These are phyloP conservation scores for Botrytis porri DNA, from an alignment of 2,329 filamentous ascomycete genomes.

Conservation along the genomic window DNA sequence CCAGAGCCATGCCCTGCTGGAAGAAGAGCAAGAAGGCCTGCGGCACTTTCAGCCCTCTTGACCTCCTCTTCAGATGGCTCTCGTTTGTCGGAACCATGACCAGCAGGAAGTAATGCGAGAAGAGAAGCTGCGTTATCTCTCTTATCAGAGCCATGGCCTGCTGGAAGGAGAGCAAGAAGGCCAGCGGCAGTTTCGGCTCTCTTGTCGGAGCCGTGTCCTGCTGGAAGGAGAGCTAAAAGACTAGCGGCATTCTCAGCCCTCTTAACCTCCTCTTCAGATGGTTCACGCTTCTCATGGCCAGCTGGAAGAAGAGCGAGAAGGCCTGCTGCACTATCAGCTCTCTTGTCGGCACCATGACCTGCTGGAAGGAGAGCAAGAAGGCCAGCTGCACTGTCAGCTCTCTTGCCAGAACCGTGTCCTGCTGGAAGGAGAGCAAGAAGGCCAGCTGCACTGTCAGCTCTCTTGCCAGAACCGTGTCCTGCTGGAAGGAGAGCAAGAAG, in stretches of 20 bases:
- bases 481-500: background rate
- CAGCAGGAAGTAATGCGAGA: background rate
- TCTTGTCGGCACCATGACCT: background rate
- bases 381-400: background rate
- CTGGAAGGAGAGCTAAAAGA: background rate
- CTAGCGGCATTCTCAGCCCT: background rate
- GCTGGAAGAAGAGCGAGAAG: background rate
- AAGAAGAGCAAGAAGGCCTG: background rate
- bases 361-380: conserved; percentile 1
- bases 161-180: background rate
- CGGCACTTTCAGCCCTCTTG: background rate
- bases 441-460: background rate
- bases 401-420: background rate
- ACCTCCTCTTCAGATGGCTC: background rate
- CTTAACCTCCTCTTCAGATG: conserved; percentile 1
- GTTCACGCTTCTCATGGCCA: background rate
- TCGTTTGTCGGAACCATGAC: background rate
- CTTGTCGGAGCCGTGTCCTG: background rate
- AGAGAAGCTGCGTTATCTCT: background rate
- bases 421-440: background rate
- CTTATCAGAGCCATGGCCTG: background rate
- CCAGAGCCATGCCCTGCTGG: conserved; percentile 1
- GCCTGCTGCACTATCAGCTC: background rate
- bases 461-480: background rate
- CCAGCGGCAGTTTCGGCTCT: background rate